Base-by-base conservation (phyloP, 345 rosid genomes). In the Bretschneidera sinensis region DNA sequence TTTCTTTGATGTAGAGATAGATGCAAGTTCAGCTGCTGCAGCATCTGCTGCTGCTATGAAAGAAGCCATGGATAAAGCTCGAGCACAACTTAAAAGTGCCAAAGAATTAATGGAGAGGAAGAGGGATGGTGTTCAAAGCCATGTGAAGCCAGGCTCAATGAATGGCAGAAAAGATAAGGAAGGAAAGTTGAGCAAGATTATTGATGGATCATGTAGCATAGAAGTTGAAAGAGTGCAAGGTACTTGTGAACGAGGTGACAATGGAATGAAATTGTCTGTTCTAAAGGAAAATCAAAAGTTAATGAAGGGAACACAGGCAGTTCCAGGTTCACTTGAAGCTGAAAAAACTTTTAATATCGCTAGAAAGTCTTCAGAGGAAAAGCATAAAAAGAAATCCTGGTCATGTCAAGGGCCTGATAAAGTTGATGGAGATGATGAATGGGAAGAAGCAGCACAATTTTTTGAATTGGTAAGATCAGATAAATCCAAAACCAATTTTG, bases 1-100 rank as follows among this genome's bases (percentile, higher is more conserved):
- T 48, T 86, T 73, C 76, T 87, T 84, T 78, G 99, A 94, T 71
- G 96, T 90, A n/a, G 97, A 87, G 83, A 83, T 86, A 54, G 99
- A 90, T 84, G 83, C 83, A 16, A 79, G 79, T 67, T 90, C 96
- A 48, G 89, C 95, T 64, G 95, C 97, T 54, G 79, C 77, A 20
- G 85, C 62, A 62, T 83, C 89, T 53, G 79, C 92, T 63, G 89
- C 94, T 64, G 83, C 89, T 34, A 77, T 81, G 74, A 80, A 80
- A 71, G 95, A 94, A 61, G 96, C 86, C 17, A 82, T 89, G 90
- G 78, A 76, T 48, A 80, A 86, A 59, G 97, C 96, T 66, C 89
- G 78, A 78, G 92, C 86, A 56, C 83, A 73, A 64, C 64, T 88
- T n/a, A 86, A 80, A 66, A 71, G 75, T 72, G 86, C 95, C 10